Base-by-base conservation (phyloP, 2,329 filamentous ascomycete genomes). In the Grosmannia clavigera region DNA sequence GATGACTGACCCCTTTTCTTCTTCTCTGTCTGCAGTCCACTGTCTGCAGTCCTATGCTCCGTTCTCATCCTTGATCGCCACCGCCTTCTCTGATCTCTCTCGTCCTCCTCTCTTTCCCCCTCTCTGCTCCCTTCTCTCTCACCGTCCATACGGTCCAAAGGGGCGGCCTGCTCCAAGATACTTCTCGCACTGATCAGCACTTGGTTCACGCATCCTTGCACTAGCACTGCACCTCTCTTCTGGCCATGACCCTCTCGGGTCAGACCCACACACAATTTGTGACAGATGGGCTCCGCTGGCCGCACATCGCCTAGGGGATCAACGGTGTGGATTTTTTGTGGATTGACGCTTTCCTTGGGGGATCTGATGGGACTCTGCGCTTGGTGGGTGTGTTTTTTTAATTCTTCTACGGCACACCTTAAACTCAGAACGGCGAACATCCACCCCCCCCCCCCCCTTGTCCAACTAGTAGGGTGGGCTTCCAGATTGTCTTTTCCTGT, bases 251-350 rank as follows among this genome's bases (percentile, higher is more conserved):
- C 31, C 31, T 65, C 67, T 65, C 64, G 64, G 64, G 64, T 66
- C 63, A 61, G 77, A 75, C 76, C 77, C 77, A 79, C 77, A 72
- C 71, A 72, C 72, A 78, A 77, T 78, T 78, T 79, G 76, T 79
- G 76, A 80, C 76, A 79, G 73, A 73, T 76, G 72, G 55, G 58
- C 71, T 73, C 70, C 70, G 62, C 69, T 74, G 71, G 73, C 69
- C 53, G 62, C 61, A 60, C 71, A 72, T 73, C 67, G 70, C 68
- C 69, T 72, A 71, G 72, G 73, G 77, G 76, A 79, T 78, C 77
- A 77, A 70, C 72, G 69, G 70, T 64, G 62, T 65, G 62, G 64
- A 60, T 63, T 61, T 38, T 55, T 29, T 61, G 48, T 25, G 19
- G n/a, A 12, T 55, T 57, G 55, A 55, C 11, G 19, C 55, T 29